Evolutionary conservation across 352 stramenopile genomes (phyloP).

Genomic region (Phytopythium litorale): DNA sequence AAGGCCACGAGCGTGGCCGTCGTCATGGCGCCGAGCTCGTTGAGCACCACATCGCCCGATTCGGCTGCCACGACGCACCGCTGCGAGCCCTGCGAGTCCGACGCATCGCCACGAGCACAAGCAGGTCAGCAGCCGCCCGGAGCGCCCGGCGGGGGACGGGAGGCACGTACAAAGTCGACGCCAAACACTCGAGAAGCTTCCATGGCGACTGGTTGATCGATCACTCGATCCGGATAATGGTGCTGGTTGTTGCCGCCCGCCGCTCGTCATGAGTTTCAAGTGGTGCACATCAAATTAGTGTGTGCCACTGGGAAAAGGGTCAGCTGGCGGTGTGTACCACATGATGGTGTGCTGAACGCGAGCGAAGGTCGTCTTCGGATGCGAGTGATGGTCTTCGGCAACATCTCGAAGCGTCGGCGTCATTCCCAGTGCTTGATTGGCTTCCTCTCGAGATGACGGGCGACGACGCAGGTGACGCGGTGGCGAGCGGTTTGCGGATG

Average conservation of each 20-base stretch:
- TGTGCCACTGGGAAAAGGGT: neutral
- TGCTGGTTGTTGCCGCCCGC: neutral
- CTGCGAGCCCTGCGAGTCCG: conserved; percentile 48
- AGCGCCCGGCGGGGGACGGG: conserved; percentile 1
- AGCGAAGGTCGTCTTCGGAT: neutral
- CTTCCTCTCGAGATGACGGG: neutral
- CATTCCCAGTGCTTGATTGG: neutral
- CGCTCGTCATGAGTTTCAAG: neutral
- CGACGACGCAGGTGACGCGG: conserved; percentile 14
- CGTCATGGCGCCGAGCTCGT: conserved; percentile 86
- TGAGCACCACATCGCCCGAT: conserved; percentile 81
- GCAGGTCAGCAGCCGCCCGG: neutral
- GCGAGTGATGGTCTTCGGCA: conserved; percentile 5
- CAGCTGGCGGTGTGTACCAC: neutral
- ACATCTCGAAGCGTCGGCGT: neutral
- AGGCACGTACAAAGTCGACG: conserved; percentile 67
- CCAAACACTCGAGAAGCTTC: conserved; percentile 50
- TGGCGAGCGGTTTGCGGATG: conserved; percentile 10
- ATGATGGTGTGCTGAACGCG: neutral
- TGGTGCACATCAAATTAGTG: neutral
- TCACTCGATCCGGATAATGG: neutral
- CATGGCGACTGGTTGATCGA: neutral
- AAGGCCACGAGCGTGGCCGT: conserved; percentile 87
- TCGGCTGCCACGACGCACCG: conserved; percentile 70
- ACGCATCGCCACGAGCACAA: neutral